These are phyloP conservation scores for Hanseniaspora vineae DNA, from an alignment of 805 yeast species.

Conservation along the genomic window DNA sequence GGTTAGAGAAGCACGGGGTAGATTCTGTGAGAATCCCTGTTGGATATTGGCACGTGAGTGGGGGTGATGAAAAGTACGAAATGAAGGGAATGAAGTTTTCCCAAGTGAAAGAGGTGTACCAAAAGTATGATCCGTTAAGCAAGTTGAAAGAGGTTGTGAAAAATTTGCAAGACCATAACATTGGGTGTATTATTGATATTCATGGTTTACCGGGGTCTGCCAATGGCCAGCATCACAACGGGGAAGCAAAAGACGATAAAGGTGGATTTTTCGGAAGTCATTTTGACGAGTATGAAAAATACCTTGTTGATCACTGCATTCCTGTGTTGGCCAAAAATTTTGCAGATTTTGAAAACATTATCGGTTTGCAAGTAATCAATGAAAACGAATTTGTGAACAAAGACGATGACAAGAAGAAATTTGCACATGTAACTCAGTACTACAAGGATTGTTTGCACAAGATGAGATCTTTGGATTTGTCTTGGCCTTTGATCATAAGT, in stretches of 20 bases:
- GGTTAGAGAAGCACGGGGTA: slow-evolving; percentile 54
- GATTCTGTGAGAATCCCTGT: slow-evolving; percentile 76
- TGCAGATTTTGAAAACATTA: slow-evolving; percentile 45
- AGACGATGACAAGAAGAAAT: slow-evolving; percentile 29
- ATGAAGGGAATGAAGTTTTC: slow-evolving; percentile 52
- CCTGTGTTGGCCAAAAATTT: slow-evolving; percentile 54
- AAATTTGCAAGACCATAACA: slow-evolving; percentile 46
- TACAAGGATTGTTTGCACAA: slow-evolving; percentile 51
- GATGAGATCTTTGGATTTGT: slow-evolving; percentile 31
- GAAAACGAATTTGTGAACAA: slow-evolving; percentile 56
- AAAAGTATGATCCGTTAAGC: slow-evolving; percentile 52
- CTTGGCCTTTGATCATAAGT: slow-evolving; percentile 65
- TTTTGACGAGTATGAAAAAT: slow-evolving; percentile 22
- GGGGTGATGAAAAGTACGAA: slow-evolving; percentile 28
- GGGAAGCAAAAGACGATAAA: slow-evolving; percentile 33
- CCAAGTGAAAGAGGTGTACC: slow-evolving; percentile 41
- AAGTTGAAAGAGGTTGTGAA: slow-evolving; percentile 41
- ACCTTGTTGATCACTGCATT: slow-evolving; percentile 36
- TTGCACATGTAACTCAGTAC: slow-evolving; percentile 30
- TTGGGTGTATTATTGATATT: slow-evolving; percentile 69
- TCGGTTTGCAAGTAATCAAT: slow-evolving; percentile 76
- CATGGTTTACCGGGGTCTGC: slow-evolving; percentile 94
- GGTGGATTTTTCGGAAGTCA: slow-evolving; percentile 49
- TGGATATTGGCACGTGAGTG: slow-evolving; percentile 81
- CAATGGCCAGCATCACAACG: slow-evolving; percentile 75